Percentiles rank a stretch among this genome's conserved stretches.
Evolutionary conservation across 805 yeast genomes (phyloP).

Genomic region (Sugiyamaella chiloensis): DNA sequence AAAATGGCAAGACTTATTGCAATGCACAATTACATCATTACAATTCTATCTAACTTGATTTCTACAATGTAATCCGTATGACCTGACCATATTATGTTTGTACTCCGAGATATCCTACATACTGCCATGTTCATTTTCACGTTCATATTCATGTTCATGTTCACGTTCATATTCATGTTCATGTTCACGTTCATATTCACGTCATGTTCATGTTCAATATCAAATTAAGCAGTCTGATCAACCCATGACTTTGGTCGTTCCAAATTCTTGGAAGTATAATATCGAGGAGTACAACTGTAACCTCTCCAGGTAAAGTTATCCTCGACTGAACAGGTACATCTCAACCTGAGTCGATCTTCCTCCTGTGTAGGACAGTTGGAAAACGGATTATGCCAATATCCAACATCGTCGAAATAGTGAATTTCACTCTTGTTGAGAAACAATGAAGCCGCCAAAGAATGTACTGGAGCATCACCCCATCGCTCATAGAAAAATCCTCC

Average conservation of each 20-base stretch:
- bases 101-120: too few species aligned
- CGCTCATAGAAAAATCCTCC: conserved; percentile 74
- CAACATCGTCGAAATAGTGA: conserved; percentile 59
- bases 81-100: too few species aligned
- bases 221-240: conserved; percentile 31
- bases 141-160: too few species aligned
- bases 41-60: too few species aligned
- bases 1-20: too few species aligned
- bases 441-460: conserved; percentile 59
- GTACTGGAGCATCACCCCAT: conserved; percentile 80
- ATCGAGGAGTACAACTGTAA: conserved; percentile 39
- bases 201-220: background rate
- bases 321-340: conserved; percentile 70
- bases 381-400: conserved; percentile 57
- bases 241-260: conserved; percentile 34
- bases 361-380: conserved; percentile 51
- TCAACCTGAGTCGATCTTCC: conserved; percentile 50
- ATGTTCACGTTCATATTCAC: background rate
- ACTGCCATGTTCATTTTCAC: too few species aligned
- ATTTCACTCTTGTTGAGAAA: conserved; percentile 50
- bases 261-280: conserved; percentile 30
- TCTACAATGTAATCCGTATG: too few species aligned
- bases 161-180: too few species aligned
- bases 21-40: too few species aligned
- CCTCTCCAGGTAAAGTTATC: conserved; percentile 44